Evolutionary conservation across 2,329 filamentous ascomycete species (phyloP).

Genomic region (Periglandula ipomoeae): DNA sequence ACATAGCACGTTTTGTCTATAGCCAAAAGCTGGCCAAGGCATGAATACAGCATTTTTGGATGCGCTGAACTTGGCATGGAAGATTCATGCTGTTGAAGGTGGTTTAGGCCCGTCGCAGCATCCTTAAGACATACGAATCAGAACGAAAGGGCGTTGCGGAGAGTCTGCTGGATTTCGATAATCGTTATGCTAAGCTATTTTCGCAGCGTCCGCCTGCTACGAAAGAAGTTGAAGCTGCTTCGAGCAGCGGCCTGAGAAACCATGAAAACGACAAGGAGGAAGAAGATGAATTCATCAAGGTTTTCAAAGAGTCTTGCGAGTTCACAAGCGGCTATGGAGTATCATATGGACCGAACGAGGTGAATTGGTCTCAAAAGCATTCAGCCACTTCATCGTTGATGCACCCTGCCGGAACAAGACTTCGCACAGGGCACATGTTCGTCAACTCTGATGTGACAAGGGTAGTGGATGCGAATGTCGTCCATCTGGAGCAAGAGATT

Average conservation of each 20-base stretch:
- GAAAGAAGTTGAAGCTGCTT: slow-evolving; percentile 62
- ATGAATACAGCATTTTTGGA: slow-evolving; percentile 77
- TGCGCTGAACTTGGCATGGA: slow-evolving; percentile 89
- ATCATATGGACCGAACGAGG: slow-evolving; percentile 67
- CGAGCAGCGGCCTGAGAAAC: slow-evolving; percentile 22
- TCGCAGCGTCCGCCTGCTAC: slow-evolving; percentile 67
- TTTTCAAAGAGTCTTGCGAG: slow-evolving; percentile 84
- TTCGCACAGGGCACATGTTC: slow-evolving; percentile 67
- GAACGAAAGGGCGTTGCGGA: slow-evolving; percentile 82
- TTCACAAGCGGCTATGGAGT: slow-evolving; percentile 92
- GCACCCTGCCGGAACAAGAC: slow-evolving; percentile 53
- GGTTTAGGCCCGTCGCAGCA: slow-evolving; percentile 67
- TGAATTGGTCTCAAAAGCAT: slow-evolving; percentile 76
- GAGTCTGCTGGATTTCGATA: slow-evolving; percentile 76
- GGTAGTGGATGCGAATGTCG: slow-evolving; percentile 80
- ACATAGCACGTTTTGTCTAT: slow-evolving; percentile 19
- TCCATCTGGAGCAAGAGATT: slow-evolving; percentile 83
- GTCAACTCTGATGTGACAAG: slow-evolving; percentile 74
- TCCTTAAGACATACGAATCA: slow-evolving; percentile 76
- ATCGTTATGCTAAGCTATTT: slow-evolving; percentile 83
- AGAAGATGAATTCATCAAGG: slow-evolving; percentile 73
- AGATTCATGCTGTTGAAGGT: slow-evolving; percentile 81
- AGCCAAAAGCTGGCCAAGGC: slow-evolving; percentile 69
- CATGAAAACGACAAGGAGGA: slow-evolving; percentile 20
- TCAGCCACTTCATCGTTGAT: slow-evolving; percentile 62